phyloP scores from a whole-genome alignment of 192 early-diverging fungal genomes.

The Gryganskiella cystojenkinii region DNA sequence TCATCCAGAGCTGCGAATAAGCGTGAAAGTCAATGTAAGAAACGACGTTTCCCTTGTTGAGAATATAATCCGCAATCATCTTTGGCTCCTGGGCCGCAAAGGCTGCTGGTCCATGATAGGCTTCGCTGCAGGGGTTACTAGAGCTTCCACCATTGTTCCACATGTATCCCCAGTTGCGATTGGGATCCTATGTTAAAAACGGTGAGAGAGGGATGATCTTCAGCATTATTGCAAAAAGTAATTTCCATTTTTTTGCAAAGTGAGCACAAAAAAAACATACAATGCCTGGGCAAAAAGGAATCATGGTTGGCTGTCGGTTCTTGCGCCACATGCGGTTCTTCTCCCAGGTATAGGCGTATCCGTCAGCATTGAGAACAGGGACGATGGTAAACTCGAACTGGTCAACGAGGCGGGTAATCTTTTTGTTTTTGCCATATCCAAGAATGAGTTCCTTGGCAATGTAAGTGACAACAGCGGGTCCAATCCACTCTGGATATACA shows the following conservation, averaged over 20 bases:
- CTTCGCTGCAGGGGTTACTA: constrained; percentile 54
- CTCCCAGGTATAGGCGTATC: constrained; percentile 56
- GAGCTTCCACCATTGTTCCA: constrained; percentile 38
- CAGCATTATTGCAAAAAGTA: neutral
- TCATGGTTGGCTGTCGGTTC: constrained; percentile 54
- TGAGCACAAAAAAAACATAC: constrained; percentile 16
- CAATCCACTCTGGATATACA: constrained; percentile 33
- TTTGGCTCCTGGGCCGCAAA: constrained; percentile 52
- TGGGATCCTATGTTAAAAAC: constrained; percentile 24
- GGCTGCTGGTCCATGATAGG: constrained; percentile 51
- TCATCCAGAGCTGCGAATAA: constrained; percentile 66
- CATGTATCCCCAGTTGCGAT: constrained; percentile 52
- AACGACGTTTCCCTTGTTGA: constrained; percentile 36
- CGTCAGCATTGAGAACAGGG: constrained; percentile 60
- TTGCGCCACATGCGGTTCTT: constrained; percentile 60
- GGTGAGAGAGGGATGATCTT: neutral
- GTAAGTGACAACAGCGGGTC: constrained; percentile 51
- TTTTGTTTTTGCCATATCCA: constrained; percentile 37
- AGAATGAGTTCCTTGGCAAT: constrained; percentile 52
- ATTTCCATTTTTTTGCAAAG: neutral
- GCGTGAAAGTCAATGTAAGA: constrained; percentile 57
- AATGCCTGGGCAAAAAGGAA: constrained; percentile 45
- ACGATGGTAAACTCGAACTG: constrained; percentile 57
- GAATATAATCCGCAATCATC: constrained; percentile 54
- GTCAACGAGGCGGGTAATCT: constrained; percentile 46